These are phyloP conservation scores for Baorangia bicolor DNA, from an alignment of 768 basidiomycete genomes.

Conservation along the genomic window DNA sequence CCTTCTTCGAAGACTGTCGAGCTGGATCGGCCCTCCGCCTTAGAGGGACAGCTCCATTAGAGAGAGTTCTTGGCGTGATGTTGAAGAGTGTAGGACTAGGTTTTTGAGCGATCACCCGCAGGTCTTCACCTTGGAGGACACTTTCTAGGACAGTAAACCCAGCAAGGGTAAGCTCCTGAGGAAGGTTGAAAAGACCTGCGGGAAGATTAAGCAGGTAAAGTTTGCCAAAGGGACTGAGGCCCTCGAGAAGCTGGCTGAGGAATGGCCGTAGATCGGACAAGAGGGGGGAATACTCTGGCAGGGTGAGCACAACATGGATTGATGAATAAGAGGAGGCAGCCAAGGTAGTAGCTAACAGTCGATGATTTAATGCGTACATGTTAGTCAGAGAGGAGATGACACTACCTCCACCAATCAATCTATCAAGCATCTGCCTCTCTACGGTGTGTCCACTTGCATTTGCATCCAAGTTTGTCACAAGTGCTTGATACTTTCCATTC, in stretches of 20 bases:
- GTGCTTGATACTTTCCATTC: constrained; percentile 74
- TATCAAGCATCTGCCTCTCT: constrained; percentile 80
- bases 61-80: constrained; percentile 27
- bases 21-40: constrained; percentile 50
- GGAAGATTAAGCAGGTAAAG: constrained; percentile 62
- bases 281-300: constrained; percentile 60
- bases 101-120: constrained; percentile 67
- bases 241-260: constrained; percentile 56
- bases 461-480: constrained; percentile 59
- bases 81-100: constrained; percentile 39
- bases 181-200: constrained; percentile 41
- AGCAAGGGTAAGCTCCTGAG: constrained; percentile 58
- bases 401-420: constrained; percentile 76
- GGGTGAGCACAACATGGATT: constrained; percentile 65
- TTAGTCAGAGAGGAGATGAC: background rate
- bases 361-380: background rate
- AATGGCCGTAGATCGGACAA: constrained; percentile 52
- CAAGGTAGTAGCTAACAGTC: constrained; percentile 54
- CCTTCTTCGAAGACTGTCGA: constrained; percentile 78
- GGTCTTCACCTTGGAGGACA: constrained; percentile 34
- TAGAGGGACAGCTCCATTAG: constrained; percentile 42
- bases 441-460: constrained; percentile 42
- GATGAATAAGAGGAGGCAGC: constrained; percentile 56
- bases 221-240: constrained; percentile 66
- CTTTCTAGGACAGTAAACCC: constrained; percentile 63